Conservation (phyloP, 306 rosid species). For the Quercus dentata region DNA sequence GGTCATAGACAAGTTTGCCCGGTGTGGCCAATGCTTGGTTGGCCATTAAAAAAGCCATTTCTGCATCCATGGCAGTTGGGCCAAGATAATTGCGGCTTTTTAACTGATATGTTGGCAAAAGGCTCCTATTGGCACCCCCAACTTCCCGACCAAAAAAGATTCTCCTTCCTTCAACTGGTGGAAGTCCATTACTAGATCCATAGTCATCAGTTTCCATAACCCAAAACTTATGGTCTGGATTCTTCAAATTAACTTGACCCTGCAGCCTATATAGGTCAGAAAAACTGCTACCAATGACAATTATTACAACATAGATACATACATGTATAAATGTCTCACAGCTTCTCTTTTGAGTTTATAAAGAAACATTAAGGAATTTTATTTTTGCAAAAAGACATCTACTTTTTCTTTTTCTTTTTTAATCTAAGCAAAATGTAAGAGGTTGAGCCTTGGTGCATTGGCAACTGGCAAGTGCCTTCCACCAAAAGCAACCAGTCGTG, state of each 20-base stretch:
- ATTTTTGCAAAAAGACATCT: background rate
- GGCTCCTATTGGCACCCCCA: conserved; percentile 88
- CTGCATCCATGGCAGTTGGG: conserved; percentile 99
- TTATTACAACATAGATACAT: background rate
- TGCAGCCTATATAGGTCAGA: conserved; percentile 21
- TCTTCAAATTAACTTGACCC: conserved; percentile 84
- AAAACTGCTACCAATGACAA: conserved; percentile 17
- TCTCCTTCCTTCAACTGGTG: conserved; percentile 65
- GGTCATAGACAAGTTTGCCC: conserved; percentile 87
- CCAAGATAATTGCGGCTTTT: conserved; percentile 95
- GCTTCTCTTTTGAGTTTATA: background rate
- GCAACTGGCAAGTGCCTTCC: too few species aligned
- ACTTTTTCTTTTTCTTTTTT: background rate
- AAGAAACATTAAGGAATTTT: background rate
- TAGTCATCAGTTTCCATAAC: conserved; percentile 78
- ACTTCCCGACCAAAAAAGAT: conserved; percentile 91
- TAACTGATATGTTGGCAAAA: conserved; percentile 86
- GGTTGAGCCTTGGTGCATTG: too few species aligned
- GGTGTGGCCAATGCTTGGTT: conserved; percentile 79
- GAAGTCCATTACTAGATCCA: conserved; percentile 85
- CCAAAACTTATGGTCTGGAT: conserved; percentile 87
- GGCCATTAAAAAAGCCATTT: conserved; percentile 94
- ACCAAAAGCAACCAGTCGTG: too few species aligned
- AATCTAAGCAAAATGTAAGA: background rate
- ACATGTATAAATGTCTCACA: background rate